Evolutionary conservation across 805 yeast species (phyloP), one percentile per base, ranked within the genome.

Genomic region (Saccharomyces mikatae): DNA sequence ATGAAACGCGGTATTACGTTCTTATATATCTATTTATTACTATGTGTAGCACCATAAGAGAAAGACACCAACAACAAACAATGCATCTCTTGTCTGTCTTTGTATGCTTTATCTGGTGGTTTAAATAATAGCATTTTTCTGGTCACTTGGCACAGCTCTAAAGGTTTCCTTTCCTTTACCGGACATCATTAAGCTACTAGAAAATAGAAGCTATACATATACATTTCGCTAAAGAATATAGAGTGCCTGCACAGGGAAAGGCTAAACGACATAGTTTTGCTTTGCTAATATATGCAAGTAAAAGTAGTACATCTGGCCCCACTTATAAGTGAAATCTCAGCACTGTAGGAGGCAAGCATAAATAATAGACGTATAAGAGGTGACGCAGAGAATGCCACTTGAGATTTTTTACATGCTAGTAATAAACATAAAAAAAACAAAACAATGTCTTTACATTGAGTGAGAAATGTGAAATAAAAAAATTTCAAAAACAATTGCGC

Each of bases 401-500:
- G 14, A 4, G 13, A 11, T 6, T 30, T 11, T 30, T 30, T 30
- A 30, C 13, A 30, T 11, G 5, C 22, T 36, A n/a, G 6, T n/a
- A 6, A 6, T 1, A 5, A 14, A 6, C n/a, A 4, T 21, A 36
- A 22, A 36, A 2, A 36, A 17, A 5, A 0, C 11, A 17, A n/a
- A 36, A 36, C 5, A 4, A 4, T 83, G 62, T 26, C 85, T 80
- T 17, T 84, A 62, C 10, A 82, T 13, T 46, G 1, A 29, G 11
- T 21, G n/a, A n/a, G n/a, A n/a, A n/a, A n/a, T n/a, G n/a, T n/a
- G n/a, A n/a, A n/a, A n/a, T n/a, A n/a, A n/a, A n/a, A n/a, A n/a
- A n/a, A n/a, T n/a, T n/a, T n/a, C n/a, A n/a, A n/a, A n/a, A n/a
- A n/a, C n/a, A n/a, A n/a, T n/a, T n/a, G 82, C 82, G 80, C 75